A percentile compares a stretch with the other conserved stretches of the same genome.
These are phyloP conservation scores for Podospora tetraspora DNA, from an alignment of 495 filamentous ascomycete genomes.

Conservation along the genomic window DNA sequence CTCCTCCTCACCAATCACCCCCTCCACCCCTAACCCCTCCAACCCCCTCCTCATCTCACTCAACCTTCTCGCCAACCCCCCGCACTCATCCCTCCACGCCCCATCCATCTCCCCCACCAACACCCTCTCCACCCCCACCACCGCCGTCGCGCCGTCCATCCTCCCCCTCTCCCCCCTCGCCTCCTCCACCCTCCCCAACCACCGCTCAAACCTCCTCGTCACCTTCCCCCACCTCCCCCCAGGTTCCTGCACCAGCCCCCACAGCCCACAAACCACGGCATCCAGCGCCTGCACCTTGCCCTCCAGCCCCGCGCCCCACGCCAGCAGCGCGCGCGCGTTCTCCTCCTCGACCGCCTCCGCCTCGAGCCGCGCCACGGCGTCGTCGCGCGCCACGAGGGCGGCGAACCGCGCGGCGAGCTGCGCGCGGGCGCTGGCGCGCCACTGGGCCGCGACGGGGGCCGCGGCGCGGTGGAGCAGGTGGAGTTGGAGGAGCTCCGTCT, in stretches of 20 bases:
- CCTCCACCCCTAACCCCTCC: conserved; percentile 23
- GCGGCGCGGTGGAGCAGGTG: conserved; percentile 59
- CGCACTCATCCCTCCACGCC: conserved; percentile 42
- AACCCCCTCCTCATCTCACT: conserved; percentile 40
- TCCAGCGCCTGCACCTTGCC: conserved; percentile 50
- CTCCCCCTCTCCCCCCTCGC: conserved; percentile 31
- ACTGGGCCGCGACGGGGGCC: conserved; percentile 29
- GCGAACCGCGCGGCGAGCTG: conserved; percentile 40
- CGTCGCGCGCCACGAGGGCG: conserved; percentile 29
- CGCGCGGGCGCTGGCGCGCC: conserved; percentile 44
- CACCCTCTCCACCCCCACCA: conserved; percentile 19
- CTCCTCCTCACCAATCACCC: background rate
- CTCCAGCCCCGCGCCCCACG: conserved; percentile 36
- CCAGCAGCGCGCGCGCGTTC: conserved; percentile 35
- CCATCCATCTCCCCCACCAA: conserved; percentile 41
- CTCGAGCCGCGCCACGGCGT: conserved; percentile 30
- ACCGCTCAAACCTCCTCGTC: conserved; percentile 47
- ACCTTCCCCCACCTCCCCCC: conserved; percentile 46
- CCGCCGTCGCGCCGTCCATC: conserved; percentile 15
- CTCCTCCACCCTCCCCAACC: conserved; percentile 40
- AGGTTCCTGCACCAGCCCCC: conserved; percentile 44
- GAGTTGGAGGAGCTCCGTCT: conserved; percentile 69
- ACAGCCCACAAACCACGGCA: conserved; percentile 44
- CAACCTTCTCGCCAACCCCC: conserved; percentile 34
- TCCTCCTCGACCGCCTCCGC: conserved; percentile 29